Evolutionary conservation across 1,284 basidiomycete genomes (phyloP).

Genomic region (Sporisorium sorghi): DNA sequence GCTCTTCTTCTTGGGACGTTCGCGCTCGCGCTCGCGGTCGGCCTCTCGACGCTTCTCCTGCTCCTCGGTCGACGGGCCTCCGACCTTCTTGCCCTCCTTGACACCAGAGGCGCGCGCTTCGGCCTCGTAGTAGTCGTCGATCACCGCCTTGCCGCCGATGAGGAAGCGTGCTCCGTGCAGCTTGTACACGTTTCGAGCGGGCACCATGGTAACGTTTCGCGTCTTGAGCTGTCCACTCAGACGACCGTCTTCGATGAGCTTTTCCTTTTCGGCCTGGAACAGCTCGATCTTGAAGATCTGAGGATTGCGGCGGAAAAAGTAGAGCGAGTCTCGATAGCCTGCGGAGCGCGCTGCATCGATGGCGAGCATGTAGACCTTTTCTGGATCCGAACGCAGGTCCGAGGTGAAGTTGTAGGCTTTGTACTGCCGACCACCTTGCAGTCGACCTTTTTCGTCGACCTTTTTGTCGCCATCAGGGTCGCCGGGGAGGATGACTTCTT

Average conservation of each 20-base stretch:
- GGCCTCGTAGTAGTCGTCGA: slow-evolving; percentile 95
- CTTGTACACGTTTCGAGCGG: slow-evolving; percentile 92
- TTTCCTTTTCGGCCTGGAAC: slow-evolving; percentile 79
- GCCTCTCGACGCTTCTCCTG: slow-evolving; percentile 56
- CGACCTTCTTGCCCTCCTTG: slow-evolving; percentile 66
- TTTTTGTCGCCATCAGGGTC: slow-evolving; percentile 91
- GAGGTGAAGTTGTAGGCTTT: slow-evolving; percentile 88
- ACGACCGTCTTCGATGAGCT: slow-evolving; percentile 86
- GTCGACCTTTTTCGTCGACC: slow-evolving; percentile 83
- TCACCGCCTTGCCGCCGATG: slow-evolving; percentile 85
- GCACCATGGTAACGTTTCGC: slow-evolving; percentile 90
- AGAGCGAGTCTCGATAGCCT: slow-evolving; percentile 94
- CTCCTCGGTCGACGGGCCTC: slow-evolving; percentile 54
- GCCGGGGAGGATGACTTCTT: slow-evolving; percentile 85
- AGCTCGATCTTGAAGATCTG: slow-evolving; percentile 84
- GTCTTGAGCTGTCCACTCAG: slow-evolving; percentile 88
- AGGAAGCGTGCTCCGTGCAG: slow-evolving; percentile 91
- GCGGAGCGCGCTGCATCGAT: slow-evolving; percentile 96
- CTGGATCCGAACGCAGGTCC: slow-evolving; percentile 80
- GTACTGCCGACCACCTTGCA: slow-evolving; percentile 88
- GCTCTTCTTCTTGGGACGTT: slow-evolving; percentile 51
- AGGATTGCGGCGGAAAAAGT: slow-evolving; percentile 92
- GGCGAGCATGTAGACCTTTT: slow-evolving; percentile 90
- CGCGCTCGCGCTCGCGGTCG: slow-evolving; percentile 58
- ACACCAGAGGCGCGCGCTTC: slow-evolving; percentile 74